A percentile compares a stretch with the other conserved stretches of the same genome.
phyloP scores from a whole-genome alignment of 805 yeast species.

The Ogataea naganishii region DNA sequence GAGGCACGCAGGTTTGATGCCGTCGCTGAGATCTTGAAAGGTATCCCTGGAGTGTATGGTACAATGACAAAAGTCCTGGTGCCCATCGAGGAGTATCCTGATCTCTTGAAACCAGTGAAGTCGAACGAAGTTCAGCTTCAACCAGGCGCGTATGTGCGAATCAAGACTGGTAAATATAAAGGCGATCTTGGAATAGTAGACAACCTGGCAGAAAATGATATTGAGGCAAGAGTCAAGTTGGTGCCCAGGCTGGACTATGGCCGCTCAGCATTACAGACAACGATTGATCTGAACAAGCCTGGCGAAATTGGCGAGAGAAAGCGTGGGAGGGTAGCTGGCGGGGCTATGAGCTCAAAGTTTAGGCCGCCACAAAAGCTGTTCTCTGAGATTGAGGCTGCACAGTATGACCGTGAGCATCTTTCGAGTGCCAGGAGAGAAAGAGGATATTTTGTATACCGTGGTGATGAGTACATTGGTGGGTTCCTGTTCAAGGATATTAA shows the following conservation, averaged over 20 bases:
- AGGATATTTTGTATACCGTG: conserved; percentile 60
- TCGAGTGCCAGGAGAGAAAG: conserved; percentile 53
- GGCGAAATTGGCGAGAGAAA: conserved; percentile 10
- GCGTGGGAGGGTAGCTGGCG: conserved; percentile 29
- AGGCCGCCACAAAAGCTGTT: conserved; percentile 85
- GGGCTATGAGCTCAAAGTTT: conserved; percentile 46
- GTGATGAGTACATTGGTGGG: conserved; percentile 88
- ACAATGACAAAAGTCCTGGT: conserved; percentile 65
- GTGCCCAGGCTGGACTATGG: conserved; percentile 95
- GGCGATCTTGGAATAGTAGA: conserved; percentile 92
- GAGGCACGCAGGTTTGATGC: conserved; percentile 94
- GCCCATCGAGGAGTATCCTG: conserved; percentile 94
- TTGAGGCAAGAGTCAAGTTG: conserved; percentile 87
- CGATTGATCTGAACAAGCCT: conserved; percentile 13
- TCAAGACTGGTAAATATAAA: conserved; percentile 84
- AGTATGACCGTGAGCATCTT: conserved; percentile 68
- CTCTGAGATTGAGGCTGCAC: conserved; percentile 81
- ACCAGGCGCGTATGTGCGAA: conserved; percentile 89
- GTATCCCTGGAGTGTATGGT: conserved; percentile 78
- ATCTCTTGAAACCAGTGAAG: conserved; percentile 80
- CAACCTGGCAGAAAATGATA: conserved; percentile 86
- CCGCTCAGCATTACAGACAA: conserved; percentile 30
- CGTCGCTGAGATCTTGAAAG: conserved; percentile 78
- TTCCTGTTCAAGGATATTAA: conserved; percentile 81
- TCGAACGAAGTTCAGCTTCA: conserved; percentile 79